phyloP scores from a whole-genome alignment of 148 eudicot species.

The Gaultheria prostrata region DNA sequence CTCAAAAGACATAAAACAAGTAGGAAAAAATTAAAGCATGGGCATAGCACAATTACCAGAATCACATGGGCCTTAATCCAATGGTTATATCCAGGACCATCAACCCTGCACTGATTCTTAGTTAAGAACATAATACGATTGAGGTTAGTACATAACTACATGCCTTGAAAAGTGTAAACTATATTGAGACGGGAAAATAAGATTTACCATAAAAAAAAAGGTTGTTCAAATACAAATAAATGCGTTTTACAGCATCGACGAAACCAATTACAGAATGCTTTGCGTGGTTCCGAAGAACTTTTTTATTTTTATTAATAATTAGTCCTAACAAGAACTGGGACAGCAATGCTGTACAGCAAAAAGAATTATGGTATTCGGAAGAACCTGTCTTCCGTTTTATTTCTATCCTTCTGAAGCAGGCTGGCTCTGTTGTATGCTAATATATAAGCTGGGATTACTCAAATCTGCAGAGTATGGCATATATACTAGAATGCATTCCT shows the following conservation, averaged over 20 bases:
- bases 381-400: slow-evolving; percentile 20
- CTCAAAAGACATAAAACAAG: neutral
- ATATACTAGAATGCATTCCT: neutral
- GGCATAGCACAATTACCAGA: neutral
- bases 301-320: neutral
- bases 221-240: neutral
- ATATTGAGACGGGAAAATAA: neutral
- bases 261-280: neutral
- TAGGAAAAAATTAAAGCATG: neutral
- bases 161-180: neutral
- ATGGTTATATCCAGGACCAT: neutral
- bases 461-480: neutral
- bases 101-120: neutral
- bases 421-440: slow-evolving; percentile 8
- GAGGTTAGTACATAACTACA: neutral
- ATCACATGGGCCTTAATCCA: neutral
- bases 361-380: slow-evolving; percentile 1
- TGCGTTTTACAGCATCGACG: neutral
- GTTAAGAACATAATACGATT: neutral
- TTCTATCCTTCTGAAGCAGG: slow-evolving; percentile 14
- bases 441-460: neutral
- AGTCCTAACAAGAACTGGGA: neutral
- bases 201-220: neutral
- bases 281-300: neutral
- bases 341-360: slow-evolving; percentile 8